Conservation (phyloP, 768 basidiomycete species). For the Trametopsis cervina region DNA sequence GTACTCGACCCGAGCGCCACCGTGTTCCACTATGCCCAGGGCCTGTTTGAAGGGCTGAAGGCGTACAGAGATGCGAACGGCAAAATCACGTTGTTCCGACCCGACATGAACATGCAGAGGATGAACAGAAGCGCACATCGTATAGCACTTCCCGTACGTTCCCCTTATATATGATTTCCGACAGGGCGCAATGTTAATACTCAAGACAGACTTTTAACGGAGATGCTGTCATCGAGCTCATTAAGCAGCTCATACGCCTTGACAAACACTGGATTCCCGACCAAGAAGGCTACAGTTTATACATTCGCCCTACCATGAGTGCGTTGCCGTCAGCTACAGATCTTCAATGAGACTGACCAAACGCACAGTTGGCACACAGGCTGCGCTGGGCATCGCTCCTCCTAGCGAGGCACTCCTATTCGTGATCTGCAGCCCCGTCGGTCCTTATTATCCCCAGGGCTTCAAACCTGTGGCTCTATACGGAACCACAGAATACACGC, state of each 20-base stretch:
- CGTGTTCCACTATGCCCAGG: slow-evolving; percentile 91
- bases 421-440: slow-evolving; percentile 56
- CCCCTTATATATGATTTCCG: no score
- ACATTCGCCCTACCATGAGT: slow-evolving; percentile 80
- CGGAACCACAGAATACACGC: slow-evolving; percentile 44
- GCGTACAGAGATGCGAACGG: slow-evolving; percentile 76
- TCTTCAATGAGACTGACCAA: background rate
- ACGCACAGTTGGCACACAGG: slow-evolving; percentile 66
- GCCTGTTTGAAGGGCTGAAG: slow-evolving; percentile 91
- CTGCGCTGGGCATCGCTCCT: slow-evolving; percentile 40
- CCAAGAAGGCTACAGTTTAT: slow-evolving; percentile 83
- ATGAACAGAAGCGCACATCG: slow-evolving; percentile 84
- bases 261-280: slow-evolving; percentile 91
- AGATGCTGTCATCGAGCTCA: slow-evolving; percentile 63
- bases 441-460: slow-evolving; percentile 79
- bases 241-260: slow-evolving; percentile 78
- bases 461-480: slow-evolving; percentile 91
- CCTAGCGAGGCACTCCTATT: slow-evolving; percentile 56
- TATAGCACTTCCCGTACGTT: slow-evolving; percentile 65
- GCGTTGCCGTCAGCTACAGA: slow-evolving; percentile 11
- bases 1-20: slow-evolving; percentile 70
- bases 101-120: slow-evolving; percentile 96
- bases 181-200: no score
- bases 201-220: slow-evolving; percentile 78
- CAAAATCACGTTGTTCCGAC: slow-evolving; percentile 79